A percentile compares a stretch with the other conserved stretches of the same genome.
These are phyloP conservation scores for Cercospora sesami DNA, from an alignment of 2,329 filamentous ascomycete species.

Conservation along the genomic window DNA sequence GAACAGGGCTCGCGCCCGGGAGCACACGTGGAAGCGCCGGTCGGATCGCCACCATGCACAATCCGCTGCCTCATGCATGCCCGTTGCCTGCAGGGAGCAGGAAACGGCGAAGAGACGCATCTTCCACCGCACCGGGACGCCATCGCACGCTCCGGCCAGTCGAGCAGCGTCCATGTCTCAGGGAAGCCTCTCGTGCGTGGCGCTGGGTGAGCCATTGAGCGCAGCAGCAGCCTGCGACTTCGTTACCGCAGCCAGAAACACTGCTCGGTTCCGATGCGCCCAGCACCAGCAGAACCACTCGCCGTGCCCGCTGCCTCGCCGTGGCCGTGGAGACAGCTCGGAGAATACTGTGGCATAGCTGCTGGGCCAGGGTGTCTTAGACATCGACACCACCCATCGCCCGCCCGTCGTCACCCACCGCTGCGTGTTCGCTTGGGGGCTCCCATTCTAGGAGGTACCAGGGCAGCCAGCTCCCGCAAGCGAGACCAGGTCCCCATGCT, in stretches of 20 bases:
- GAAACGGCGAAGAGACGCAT: not conserved
- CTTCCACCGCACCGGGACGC: not conserved
- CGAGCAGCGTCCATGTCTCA: not conserved
- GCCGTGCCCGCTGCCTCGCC: not conserved
- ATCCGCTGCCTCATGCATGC: not conserved
- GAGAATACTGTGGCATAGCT: not conserved
- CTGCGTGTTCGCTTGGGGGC: not conserved
- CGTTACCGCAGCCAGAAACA: not conserved
- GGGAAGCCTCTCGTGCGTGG: not conserved
- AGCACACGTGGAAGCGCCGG: not conserved
- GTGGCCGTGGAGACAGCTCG: not conserved
- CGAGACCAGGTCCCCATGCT: not conserved
- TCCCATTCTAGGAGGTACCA: not conserved
- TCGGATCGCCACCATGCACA: not conserved
- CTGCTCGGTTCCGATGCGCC: not conserved
- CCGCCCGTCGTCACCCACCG: not conserved
- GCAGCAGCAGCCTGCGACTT: not conserved
- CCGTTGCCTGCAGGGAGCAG: not conserved
- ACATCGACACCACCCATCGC: not conserved
- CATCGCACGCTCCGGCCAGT: not conserved
- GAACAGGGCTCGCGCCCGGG: not conserved
- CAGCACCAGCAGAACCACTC: not conserved
- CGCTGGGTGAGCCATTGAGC: not conserved
- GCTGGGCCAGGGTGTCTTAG: not conserved
- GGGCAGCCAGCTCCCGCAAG: not conserved